Conservation (phyloP, 2,329 filamentous ascomycete genomes). For the Trichoderma sp. region DNA sequence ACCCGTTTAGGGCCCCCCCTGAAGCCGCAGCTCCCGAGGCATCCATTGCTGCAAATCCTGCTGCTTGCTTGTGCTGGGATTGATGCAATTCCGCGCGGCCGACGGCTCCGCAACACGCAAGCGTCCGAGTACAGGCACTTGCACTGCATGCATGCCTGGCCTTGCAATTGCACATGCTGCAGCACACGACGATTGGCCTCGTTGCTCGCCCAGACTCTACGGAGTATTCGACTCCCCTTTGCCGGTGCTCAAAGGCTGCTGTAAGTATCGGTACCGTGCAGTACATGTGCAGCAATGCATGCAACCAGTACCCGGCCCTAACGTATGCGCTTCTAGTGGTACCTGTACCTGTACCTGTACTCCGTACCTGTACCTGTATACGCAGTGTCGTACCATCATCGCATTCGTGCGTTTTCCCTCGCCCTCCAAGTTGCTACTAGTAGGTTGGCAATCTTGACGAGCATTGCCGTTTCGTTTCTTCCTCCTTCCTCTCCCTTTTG, state of each 20-base stretch:
- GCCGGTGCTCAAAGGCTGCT: background rate
- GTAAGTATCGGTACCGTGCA: background rate
- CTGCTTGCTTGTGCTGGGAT: background rate
- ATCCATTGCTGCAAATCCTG: slow-evolving; percentile 9
- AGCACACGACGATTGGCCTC: background rate
- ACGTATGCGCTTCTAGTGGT: too few species aligned
- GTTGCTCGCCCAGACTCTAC: background rate
- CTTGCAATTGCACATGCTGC: background rate
- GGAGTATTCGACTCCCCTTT: too few species aligned
- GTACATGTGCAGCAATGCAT: background rate
- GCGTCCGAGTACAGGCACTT: background rate
- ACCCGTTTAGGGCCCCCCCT: slow-evolving; percentile 1
- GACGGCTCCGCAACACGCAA: slow-evolving; percentile 12
- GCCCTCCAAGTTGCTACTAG: background rate
- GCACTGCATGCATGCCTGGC: background rate
- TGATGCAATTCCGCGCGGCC: slow-evolving; percentile 5
- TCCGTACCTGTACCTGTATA: too few species aligned
- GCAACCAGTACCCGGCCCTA: background rate
- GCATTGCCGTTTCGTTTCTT: background rate
- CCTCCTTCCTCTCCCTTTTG: background rate
- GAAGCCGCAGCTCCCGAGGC: slow-evolving; percentile 16
- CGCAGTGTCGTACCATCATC: slow-evolving; percentile 1
- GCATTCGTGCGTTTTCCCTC: background rate
- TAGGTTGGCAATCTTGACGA: background rate
- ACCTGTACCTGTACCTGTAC: too few species aligned